Base-by-base conservation (phyloP, 2,329 filamentous ascomycete species). In the Corniculantispora saksenae region DNA sequence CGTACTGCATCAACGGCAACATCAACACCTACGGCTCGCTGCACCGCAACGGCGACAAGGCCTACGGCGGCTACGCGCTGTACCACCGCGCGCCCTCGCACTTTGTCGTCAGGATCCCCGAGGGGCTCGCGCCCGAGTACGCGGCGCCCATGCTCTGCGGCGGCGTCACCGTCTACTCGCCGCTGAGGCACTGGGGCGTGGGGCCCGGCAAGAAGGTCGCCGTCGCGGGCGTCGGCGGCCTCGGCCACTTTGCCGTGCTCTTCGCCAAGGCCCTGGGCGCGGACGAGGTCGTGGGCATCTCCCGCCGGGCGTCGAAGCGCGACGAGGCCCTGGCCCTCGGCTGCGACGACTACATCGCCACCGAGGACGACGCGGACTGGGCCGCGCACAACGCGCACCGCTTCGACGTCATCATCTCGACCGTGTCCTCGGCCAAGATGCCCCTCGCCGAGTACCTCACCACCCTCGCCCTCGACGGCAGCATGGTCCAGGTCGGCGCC, bases 81-180 rank as follows among this genome's bases (percentile, higher is more conserved):
- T 78, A 78, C 64, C 73, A 78, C 61, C 75, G 77, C 29, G 71
- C 69, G 47, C 73, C 73, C 8, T 74, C 72, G 13, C 74, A 74
- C 66, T 91, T 91, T 66, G 79, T 79, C 23, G 69, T 83, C 68
- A 80, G 79, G 70, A 81, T 83, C 56, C 81, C 81, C n/a, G 76
- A 80, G 15, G 75, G 74, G 3, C 66, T 83, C 7, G 69, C 73
- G 2, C 76, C 75, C 2, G 80, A 79, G 61, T 68, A 77, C 61
- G 79, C 80, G 12, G 82, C 89, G 21, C 89, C 90, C 3, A 87
- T 92, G 84, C 80, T 92, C 50, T 92, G 90, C 71, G 90, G 84
- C 25, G 90, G 90, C 17, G 83, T 92, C 40, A 93, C 90, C 0
- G 80, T 89, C 8, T 93, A 83, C 73, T 81, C 82, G 13, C 90